phyloP scores from a whole-genome alignment of 2,329 filamentous ascomycete species.

The Thelonectria rubi region DNA sequence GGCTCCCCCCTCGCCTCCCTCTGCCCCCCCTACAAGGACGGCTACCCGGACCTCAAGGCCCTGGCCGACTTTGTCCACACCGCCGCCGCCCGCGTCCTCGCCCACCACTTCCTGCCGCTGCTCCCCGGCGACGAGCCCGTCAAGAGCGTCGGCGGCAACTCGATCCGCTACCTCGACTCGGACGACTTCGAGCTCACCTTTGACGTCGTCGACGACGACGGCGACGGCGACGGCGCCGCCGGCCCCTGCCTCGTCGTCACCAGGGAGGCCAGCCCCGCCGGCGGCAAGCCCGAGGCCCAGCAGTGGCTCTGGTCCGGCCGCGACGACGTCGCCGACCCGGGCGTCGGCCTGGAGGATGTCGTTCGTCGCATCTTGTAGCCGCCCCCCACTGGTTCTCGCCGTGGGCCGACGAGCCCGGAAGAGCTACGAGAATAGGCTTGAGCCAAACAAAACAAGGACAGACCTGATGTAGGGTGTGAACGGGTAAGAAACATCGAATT shows the following conservation, averaged over 20 bases:
- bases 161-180: constrained; percentile 43
- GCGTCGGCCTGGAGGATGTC: constrained; percentile 35
- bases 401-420: too few species aligned
- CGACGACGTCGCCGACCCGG: constrained; percentile 26
- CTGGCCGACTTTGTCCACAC: constrained; percentile 58
- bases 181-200: constrained; percentile 47
- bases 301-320: constrained; percentile 46
- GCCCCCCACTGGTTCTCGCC: too few species aligned
- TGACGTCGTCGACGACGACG: constrained; percentile 37
- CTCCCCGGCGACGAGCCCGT: constrained; percentile 41
- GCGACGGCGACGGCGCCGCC: constrained; percentile 36
- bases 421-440: too few species aligned
- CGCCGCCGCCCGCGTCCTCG: constrained; percentile 53
- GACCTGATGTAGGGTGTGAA: neutral
- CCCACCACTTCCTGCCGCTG: constrained; percentile 46
- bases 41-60: constrained; percentile 56
- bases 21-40: constrained; percentile 56
- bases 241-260: constrained; percentile 35
- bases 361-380: constrained; percentile 23
- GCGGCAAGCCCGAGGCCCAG: constrained; percentile 25
- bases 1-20: constrained; percentile 47
- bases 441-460: neutral
- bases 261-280: constrained; percentile 30
- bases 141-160: constrained; percentile 45
- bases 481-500: neutral